These are phyloP conservation scores for Mucor plumbeus DNA, from an alignment of 371 early-diverging fungal species.

Conservation along the genomic window DNA sequence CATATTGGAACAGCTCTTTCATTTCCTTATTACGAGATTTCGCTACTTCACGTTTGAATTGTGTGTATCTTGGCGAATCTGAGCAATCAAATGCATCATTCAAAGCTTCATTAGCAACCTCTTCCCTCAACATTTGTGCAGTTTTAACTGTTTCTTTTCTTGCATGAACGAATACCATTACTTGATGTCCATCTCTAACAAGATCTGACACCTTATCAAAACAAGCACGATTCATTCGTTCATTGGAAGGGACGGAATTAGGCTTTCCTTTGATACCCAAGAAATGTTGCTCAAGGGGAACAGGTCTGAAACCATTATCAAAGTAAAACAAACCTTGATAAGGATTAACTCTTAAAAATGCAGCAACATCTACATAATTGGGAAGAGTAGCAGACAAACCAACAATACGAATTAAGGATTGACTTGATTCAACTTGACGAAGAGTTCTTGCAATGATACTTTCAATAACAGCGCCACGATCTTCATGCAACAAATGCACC, in stretches of 20 bases:
- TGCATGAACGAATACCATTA: constrained; percentile 99
- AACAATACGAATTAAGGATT: constrained; percentile 96
- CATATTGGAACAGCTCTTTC: constrained; percentile 79
- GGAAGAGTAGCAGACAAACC: constrained; percentile 99
- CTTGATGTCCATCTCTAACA: constrained; percentile 89
- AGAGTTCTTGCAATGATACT: constrained; percentile 96
- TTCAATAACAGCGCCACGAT: constrained; percentile 98
- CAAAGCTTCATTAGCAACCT: constrained; percentile 68
- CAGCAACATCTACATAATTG: constrained; percentile 97
- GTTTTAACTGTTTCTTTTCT: constrained; percentile 96
- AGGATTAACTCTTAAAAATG: constrained; percentile 93
- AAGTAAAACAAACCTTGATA: constrained; percentile 95
- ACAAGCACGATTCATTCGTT: constrained; percentile 81
- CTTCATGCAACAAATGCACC: constrained; percentile 99
- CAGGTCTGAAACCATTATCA: constrained; percentile 93
- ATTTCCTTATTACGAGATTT: constrained; percentile 86
- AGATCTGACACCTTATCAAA: constrained; percentile 84
- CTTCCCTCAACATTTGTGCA: constrained; percentile 82
- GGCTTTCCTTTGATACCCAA: constrained; percentile 92
- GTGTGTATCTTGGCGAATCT: constrained; percentile 33
- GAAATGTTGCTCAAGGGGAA: constrained; percentile 95
- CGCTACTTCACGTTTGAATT: constrained; percentile 46
- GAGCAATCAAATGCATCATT: constrained; percentile 53
- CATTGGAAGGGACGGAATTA: constrained; percentile 64
- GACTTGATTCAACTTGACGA: constrained; percentile 90